Evolutionary conservation across 345 rosid genomes (phyloP), one percentile per base, ranked within the genome.

Genomic region (Crucihimalaya himalaica): DNA sequence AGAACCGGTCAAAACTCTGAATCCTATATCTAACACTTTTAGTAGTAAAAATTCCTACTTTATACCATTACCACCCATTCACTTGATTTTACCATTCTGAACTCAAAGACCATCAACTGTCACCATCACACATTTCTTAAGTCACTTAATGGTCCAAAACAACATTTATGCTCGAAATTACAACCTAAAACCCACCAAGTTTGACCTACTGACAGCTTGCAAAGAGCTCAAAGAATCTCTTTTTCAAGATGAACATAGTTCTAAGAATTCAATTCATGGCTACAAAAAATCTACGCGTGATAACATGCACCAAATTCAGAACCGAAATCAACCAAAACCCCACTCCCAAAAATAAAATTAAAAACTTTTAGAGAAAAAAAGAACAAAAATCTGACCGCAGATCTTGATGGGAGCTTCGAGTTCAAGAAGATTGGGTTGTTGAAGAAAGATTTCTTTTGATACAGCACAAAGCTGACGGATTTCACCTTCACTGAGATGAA

Each of bases 371-470:
- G 7, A 48, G 28, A 13, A 57, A 51, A 51, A 40, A 58, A 23
- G 71, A 76, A 23, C 8, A 23, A 60, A 15, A 76, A 47, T 37
- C 75, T 39, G n/a, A 92, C 96, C 97, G 34, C 97, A 92, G 87
- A 92, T 88, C 96, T 92, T 89, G 84, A 92, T 88, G 73, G 97
- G 97, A 20, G 97, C 93, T 63, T 86, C 88, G 12, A 92, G 90
- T 50, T 89, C 96, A 19, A 92, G 96, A 10, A 92, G 90, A 83
- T 80, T 89, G 3, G 97, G 93, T 63, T 92, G 97, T 14, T 86
- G 88, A 67, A 92, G 92, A 46, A 92, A 92, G 68, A 92, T 85
- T 69, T 89, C 87, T 69, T 81, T 78, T 19, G 96, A 81, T 32
- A 82, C 87, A 47, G 81, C 29, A 74, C 96, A 88, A 7, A 89